Evolutionary conservation across 768 basidiomycete species (phyloP).

Genomic region (Rickenella mellea): DNA sequence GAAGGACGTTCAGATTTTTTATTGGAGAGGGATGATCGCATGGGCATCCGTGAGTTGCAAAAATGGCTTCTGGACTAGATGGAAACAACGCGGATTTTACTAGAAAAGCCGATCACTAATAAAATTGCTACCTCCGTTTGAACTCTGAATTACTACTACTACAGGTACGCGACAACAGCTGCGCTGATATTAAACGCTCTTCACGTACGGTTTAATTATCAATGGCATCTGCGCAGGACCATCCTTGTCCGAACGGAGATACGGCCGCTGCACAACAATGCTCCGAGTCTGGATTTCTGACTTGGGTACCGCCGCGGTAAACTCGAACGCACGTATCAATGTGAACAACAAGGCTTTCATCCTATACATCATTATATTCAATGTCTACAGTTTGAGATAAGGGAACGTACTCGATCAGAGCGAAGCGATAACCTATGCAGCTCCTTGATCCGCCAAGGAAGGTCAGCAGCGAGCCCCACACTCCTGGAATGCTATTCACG

Average conservation of each 20-base stretch:
- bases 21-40: too few relatives aligned
- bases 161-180: too few relatives aligned
- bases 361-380: background rate
- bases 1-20: too few relatives aligned
- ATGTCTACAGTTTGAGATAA: background rate
- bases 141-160: too few relatives aligned
- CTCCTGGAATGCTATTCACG: constrained; percentile 13
- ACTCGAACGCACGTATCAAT: constrained; percentile 6
- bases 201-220: constrained; percentile 10
- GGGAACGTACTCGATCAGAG: constrained; percentile 10
- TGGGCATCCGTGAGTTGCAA: too few relatives aligned
- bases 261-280: constrained; percentile 33
- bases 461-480: constrained; percentile 15
- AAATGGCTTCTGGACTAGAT: too few relatives aligned
- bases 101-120: too few relatives aligned
- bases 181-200: too few relatives aligned
- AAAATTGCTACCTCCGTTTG: too few relatives aligned
- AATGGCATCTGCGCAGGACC: constrained; percentile 36
- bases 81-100: too few relatives aligned
- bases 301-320: background rate
- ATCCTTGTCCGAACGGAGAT: constrained; percentile 28
- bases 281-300: constrained; percentile 22
- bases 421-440: constrained; percentile 22
- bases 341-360: constrained; percentile 8
- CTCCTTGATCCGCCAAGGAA: constrained; percentile 19